Evolutionary conservation across 305 asterid genomes (phyloP), one percentile per base, ranked within the genome.

Genomic region (Fraxinus sp.): DNA sequence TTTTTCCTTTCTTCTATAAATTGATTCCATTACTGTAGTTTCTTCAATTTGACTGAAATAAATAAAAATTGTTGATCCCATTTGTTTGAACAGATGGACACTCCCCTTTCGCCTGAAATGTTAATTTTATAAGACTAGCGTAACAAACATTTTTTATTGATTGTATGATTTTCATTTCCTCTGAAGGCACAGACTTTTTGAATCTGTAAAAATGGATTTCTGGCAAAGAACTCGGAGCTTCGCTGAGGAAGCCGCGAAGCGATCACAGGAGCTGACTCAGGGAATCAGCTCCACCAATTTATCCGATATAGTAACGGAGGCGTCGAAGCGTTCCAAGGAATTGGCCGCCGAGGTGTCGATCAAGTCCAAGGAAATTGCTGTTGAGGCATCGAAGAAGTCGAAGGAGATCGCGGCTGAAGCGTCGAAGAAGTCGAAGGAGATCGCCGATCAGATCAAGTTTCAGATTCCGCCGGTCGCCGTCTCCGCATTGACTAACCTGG

Each of bases 201-300:
- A 64, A 20, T 64, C 72, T 24, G 35, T 64, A 24, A 62, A 4
- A 79, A 95, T 95, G 98, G 98, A 95, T 86, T 88, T 93, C 84
- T 95, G 98, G 98, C 92, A 86, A 32, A 87, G 88, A 88, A 97
- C 98, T 80, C 90, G 93, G 77, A 84, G 79, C 86, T 89, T 95
- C 83, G 98, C 98, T 9, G 98, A 93, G 85, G 98, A 93, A 80
- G 96, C 97, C 24, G 94, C 97, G 37, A 92, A 92, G 89, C 92
- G 90, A 75, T 95, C 98, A 26, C 95, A 93, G 82, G 97, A 95
- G 86, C 87, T 93, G 59, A 87, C 95, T 11, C 90, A 84, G 73
- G 90, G 88, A 62, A 89, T 93, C 75, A 87, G 89, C 83, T 77
- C 98, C 7, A 66, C 97, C 35, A 92, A 89, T 84, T 79, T 95